Conservation (phyloP, 805 yeast genomes). For the Teunomyces barrocoloradensis region DNA sequence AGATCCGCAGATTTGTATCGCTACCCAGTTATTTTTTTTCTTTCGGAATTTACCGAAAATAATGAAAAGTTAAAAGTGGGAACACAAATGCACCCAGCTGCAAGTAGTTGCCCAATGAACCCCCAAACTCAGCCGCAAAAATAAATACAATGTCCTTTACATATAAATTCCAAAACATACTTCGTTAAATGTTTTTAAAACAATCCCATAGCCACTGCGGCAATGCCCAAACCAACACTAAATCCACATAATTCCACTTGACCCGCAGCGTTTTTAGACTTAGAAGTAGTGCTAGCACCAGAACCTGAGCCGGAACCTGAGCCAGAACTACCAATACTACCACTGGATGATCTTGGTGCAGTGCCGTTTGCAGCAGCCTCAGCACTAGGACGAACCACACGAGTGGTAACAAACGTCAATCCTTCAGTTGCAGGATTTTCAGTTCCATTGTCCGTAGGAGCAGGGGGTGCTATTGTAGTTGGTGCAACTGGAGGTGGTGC, state of each 20-base stretch:
- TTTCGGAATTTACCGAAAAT: no score
- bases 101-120: no score
- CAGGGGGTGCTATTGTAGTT: constrained; percentile 9
- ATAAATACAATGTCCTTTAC: not conserved
- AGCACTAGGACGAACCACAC: constrained; percentile 23
- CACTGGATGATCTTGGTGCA: constrained; percentile 6
- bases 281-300: not conserved
- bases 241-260: not conserved
- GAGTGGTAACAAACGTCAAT: constrained; percentile 31
- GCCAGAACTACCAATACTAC: constrained; percentile 4
- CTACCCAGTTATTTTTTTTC: no score
- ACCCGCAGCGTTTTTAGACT: constrained; percentile 1
- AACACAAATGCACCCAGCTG: no score
- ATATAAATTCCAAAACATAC: not conserved
- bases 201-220: constrained; percentile 11
- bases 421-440: constrained; percentile 22
- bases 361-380: constrained; percentile 10
- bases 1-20: no score
- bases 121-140: no score
- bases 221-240: constrained; percentile 4
- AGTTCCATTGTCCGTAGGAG: constrained; percentile 15
- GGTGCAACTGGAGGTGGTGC: constrained; percentile 9
- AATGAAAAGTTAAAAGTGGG: no score
- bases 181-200: not conserved
- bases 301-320: not conserved